Conservation (phyloP, 495 filamentous ascomycete species). For the Cairneyella variabilis region DNA sequence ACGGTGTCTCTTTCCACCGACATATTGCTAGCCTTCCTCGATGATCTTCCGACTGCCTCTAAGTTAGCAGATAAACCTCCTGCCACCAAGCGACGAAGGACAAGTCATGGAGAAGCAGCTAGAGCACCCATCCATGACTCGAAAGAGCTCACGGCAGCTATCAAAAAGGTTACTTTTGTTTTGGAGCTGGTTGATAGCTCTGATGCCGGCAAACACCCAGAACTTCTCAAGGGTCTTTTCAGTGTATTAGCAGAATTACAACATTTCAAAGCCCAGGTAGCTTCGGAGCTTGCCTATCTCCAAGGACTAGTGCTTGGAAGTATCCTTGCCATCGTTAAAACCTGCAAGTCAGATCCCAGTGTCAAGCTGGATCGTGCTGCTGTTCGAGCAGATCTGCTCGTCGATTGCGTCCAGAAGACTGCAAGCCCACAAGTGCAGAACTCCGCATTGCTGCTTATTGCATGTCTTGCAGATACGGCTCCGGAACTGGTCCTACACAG, state of each 20-base stretch:
- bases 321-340: slow-evolving; percentile 73
- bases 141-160: slow-evolving; percentile 52
- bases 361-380: slow-evolving; percentile 66
- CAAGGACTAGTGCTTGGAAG: slow-evolving; percentile 74
- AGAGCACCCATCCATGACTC: slow-evolving; percentile 34
- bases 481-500: slow-evolving; percentile 90
- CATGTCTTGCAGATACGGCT: slow-evolving; percentile 73
- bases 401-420: slow-evolving; percentile 86
- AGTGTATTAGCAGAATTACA: slow-evolving; percentile 78
- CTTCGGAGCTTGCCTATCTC: slow-evolving; percentile 79
- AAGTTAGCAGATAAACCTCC: slow-evolving; percentile 61
- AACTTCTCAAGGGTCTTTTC: slow-evolving; percentile 75
- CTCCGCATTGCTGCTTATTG: slow-evolving; percentile 81
- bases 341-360: slow-evolving; percentile 55
- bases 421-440: slow-evolving; percentile 89
- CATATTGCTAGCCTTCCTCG: slow-evolving; percentile 64
- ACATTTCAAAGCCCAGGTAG: slow-evolving; percentile 64
- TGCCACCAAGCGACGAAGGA: slow-evolving; percentile 70
- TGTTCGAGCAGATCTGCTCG: slow-evolving; percentile 80
- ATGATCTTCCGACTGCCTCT: slow-evolving; percentile 61
- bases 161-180: slow-evolving; percentile 80
- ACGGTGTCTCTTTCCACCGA: slow-evolving; percentile 64
- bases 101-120: slow-evolving; percentile 57
- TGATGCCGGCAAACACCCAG: slow-evolving; percentile 62
- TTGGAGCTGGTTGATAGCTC: slow-evolving; percentile 82